Evolutionary conservation across 2,329 filamentous ascomycete species (phyloP).

Genomic region (Aspergillus sp.): DNA sequence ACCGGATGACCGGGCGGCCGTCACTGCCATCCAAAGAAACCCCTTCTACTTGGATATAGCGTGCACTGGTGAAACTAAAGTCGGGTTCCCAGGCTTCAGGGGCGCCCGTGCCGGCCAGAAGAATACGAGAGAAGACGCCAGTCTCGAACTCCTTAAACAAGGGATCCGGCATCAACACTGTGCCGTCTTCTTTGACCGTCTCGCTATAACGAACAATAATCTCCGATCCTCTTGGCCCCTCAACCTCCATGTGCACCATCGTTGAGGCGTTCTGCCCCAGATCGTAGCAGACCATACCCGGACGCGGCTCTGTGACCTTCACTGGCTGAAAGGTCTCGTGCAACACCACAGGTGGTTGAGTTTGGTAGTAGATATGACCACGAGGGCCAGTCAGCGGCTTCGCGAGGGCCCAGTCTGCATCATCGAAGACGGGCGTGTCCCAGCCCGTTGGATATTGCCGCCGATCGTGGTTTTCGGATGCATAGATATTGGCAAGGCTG

Average conservation of each 20-base stretch:
- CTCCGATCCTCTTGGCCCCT: slow-evolving; percentile 22
- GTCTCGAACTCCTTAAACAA: slow-evolving; percentile 29
- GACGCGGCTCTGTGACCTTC: slow-evolving; percentile 11
- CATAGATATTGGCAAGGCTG: slow-evolving; percentile 28
- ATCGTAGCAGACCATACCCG: slow-evolving; percentile 24
- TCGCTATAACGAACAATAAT: slow-evolving; percentile 24
- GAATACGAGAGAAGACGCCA: slow-evolving; percentile 24
- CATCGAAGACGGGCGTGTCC: slow-evolving; percentile 21
- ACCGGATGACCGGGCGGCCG: slow-evolving; percentile 19
- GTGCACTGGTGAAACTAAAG: slow-evolving; percentile 29
- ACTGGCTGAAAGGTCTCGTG: slow-evolving; percentile 25
- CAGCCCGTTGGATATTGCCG: slow-evolving; percentile 24
- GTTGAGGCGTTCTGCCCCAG: slow-evolving; percentile 27
- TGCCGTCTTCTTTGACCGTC: slow-evolving; percentile 22
- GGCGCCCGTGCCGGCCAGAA: slow-evolving; percentile 20
- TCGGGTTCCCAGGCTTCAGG: slow-evolving; percentile 25
- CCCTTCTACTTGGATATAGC: slow-evolving; percentile 28
- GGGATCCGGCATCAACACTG: slow-evolving; percentile 27
- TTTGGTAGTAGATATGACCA: slow-evolving; percentile 26
- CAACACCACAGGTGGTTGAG: slow-evolving; percentile 25
- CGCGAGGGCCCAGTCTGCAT: slow-evolving; percentile 15
- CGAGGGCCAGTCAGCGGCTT: slow-evolving; percentile 28
- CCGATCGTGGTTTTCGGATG: slow-evolving; percentile 26
- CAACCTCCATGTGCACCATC: slow-evolving; percentile 19
- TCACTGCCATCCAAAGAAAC: slow-evolving; percentile 16